These are phyloP conservation scores for Colletotrichum destructivum DNA, from an alignment of 2,329 filamentous ascomycete species.

Conservation along the genomic window DNA sequence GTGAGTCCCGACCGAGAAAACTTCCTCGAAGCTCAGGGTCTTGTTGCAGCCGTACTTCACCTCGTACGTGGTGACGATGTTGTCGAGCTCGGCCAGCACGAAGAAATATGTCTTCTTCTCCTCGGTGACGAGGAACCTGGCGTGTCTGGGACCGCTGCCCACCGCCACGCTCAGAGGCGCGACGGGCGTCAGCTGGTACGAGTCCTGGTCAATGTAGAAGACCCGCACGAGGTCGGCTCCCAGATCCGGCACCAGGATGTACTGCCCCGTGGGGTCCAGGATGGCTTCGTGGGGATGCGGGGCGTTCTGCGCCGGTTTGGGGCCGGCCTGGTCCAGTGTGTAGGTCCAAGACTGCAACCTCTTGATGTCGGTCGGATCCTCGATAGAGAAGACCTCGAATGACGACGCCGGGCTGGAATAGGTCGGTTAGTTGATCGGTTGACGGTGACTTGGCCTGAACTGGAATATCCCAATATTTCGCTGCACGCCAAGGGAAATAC, in stretches of 20 bases:
- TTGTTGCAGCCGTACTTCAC: constrained; percentile 63
- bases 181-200: constrained; percentile 31
- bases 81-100: constrained; percentile 72
- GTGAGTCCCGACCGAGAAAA: constrained; percentile 65
- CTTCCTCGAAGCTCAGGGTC: constrained; percentile 61
- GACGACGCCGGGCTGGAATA: constrained; percentile 27
- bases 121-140: constrained; percentile 64
- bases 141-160: constrained; percentile 51
- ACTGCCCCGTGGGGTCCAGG: constrained; percentile 42
- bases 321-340: constrained; percentile 58
- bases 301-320: constrained; percentile 50
- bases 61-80: constrained; percentile 69
- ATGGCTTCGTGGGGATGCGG: constrained; percentile 41
- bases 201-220: constrained; percentile 34
- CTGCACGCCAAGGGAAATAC: background rate
- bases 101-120: constrained; percentile 70
- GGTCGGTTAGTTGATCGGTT: constrained; percentile 6
- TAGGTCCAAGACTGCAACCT: constrained; percentile 50
- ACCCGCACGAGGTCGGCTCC: constrained; percentile 40
- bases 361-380: constrained; percentile 38
- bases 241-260: constrained; percentile 37
- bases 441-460: background rate
- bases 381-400: constrained; percentile 38
- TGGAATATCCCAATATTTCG: too few species aligned
- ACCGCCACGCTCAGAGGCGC: constrained; percentile 32